These are phyloP conservation scores for Stemphylium vesicarium DNA, from an alignment of 2,329 filamentous ascomycete genomes.

Conservation along the genomic window DNA sequence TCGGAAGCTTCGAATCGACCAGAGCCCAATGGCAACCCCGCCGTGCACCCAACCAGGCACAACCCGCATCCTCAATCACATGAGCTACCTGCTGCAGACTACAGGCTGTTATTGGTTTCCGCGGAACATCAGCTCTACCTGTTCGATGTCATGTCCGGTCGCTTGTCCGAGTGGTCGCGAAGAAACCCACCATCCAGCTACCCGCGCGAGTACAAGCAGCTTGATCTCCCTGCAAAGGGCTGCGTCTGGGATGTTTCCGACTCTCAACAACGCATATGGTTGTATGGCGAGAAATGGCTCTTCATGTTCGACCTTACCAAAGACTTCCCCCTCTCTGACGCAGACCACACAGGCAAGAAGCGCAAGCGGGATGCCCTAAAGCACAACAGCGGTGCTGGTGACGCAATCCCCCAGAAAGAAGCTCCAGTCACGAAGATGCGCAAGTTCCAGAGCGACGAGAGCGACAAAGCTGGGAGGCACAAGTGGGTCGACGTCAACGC, in stretches of 20 bases:
- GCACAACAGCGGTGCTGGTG: constrained; percentile 61
- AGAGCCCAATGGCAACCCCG: constrained; percentile 54
- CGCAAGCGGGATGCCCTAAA: constrained; percentile 41
- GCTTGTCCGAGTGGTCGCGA: constrained; percentile 83
- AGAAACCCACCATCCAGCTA: constrained; percentile 79
- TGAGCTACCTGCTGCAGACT: constrained; percentile 60
- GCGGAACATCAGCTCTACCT: constrained; percentile 73
- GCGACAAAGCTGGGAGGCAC: constrained; percentile 30
- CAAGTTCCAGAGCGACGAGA: constrained; percentile 53
- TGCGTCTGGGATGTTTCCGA: constrained; percentile 79
- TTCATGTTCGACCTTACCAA: constrained; percentile 88
- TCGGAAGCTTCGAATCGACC: constrained; percentile 23
- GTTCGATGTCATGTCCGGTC: constrained; percentile 78
- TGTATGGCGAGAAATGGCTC: constrained; percentile 85
- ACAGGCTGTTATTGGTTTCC: constrained; percentile 66
- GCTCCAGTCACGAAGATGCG: constrained; percentile 57
- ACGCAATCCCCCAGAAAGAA: constrained; percentile 56
- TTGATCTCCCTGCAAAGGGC: constrained; percentile 82
- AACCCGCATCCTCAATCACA: constrained; percentile 63
- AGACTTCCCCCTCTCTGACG: constrained; percentile 61
- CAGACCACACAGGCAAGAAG: constrained; percentile 30
- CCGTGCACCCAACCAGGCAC: constrained; percentile 57
- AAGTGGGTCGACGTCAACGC: constrained; percentile 40
- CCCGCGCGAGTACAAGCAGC: constrained; percentile 73
- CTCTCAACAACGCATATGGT: constrained; percentile 68